Conservation (phyloP, 305 asterid species). For the Rubia tinctorum region DNA sequence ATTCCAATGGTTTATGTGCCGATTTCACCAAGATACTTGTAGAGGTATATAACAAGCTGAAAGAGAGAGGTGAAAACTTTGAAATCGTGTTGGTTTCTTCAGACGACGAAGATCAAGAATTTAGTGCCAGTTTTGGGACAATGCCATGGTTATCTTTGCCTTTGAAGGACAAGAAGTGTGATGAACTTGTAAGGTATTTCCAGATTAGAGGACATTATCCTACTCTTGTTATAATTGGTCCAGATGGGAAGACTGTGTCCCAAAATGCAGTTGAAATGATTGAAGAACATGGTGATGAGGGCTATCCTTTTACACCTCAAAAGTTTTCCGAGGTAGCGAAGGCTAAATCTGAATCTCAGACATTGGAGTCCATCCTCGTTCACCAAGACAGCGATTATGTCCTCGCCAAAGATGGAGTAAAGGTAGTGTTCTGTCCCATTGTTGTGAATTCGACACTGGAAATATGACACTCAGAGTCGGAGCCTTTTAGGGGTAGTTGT, state of each 20-base stretch:
- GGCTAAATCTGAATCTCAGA: slow-evolving; percentile 28
- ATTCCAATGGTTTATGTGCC: slow-evolving; percentile 16
- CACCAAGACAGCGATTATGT: slow-evolving; percentile 26
- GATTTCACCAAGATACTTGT: slow-evolving; percentile 23
- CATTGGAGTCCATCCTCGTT: slow-evolving; percentile 32
- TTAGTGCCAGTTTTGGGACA: slow-evolving; percentile 15
- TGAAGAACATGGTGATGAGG: slow-evolving; percentile 33
- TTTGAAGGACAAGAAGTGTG: slow-evolving; percentile 26
- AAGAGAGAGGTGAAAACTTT: slow-evolving; percentile 18
- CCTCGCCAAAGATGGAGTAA: slow-evolving; percentile 27
- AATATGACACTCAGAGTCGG: too few species aligned
- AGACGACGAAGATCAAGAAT: slow-evolving; percentile 26
- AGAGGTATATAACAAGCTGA: slow-evolving; percentile 23
- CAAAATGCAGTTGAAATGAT: slow-evolving; percentile 25
- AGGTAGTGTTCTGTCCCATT: slow-evolving; percentile 6
- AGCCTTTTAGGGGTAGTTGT: too few species aligned
- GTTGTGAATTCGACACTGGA: neutral
- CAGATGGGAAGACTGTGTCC: slow-evolving; percentile 32
- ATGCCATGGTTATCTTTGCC: slow-evolving; percentile 38
- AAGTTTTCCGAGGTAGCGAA: slow-evolving; percentile 16
- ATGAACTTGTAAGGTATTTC: slow-evolving; percentile 22
- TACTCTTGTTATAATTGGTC: slow-evolving; percentile 24
- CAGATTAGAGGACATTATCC: slow-evolving; percentile 26
- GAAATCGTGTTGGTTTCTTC: slow-evolving; percentile 28
- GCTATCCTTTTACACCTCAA: slow-evolving; percentile 35